These are phyloP conservation scores for Aspergillus sp. DNA, from an alignment of 2,329 filamentous ascomycete species.

Conservation along the genomic window DNA sequence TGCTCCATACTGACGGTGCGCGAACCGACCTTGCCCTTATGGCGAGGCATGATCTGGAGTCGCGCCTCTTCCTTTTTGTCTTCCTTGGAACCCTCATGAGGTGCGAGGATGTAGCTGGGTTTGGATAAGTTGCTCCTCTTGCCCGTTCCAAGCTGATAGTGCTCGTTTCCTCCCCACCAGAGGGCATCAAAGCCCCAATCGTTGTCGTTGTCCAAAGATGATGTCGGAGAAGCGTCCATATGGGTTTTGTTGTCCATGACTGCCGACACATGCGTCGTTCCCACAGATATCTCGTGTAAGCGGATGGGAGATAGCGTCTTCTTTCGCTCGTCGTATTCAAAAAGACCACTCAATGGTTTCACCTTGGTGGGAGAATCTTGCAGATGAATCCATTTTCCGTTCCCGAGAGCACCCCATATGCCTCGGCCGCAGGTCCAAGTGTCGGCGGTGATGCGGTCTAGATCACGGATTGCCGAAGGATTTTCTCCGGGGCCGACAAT, in stretches of 20 bases:
- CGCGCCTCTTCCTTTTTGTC: slow-evolving; percentile 65
- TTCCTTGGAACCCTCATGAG: slow-evolving; percentile 62
- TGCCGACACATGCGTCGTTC: slow-evolving; percentile 76
- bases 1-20: slow-evolving; percentile 77
- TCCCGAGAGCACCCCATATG: slow-evolving; percentile 79
- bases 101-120: slow-evolving; percentile 77
- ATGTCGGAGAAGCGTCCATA: slow-evolving; percentile 53
- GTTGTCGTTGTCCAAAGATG: slow-evolving; percentile 64
- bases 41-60: slow-evolving; percentile 76
- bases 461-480: slow-evolving; percentile 37
- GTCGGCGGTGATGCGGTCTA: slow-evolving; percentile 66
- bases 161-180: slow-evolving; percentile 94
- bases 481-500: slow-evolving; percentile 50
- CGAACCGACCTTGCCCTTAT: slow-evolving; percentile 68
- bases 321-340: slow-evolving; percentile 77
- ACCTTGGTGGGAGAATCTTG: slow-evolving; percentile 76
- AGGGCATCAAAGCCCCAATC: slow-evolving; percentile 88
- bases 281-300: slow-evolving; percentile 69
- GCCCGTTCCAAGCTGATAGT: slow-evolving; percentile 88
- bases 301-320: slow-evolving; percentile 74
- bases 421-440: slow-evolving; percentile 86
- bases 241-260: slow-evolving; percentile 79
- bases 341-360: slow-evolving; percentile 77
- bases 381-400: slow-evolving; percentile 84
- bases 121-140: slow-evolving; percentile 76